These are phyloP conservation scores for Gossypium australe DNA, from an alignment of 345 rosid genomes.

Conservation along the genomic window DNA sequence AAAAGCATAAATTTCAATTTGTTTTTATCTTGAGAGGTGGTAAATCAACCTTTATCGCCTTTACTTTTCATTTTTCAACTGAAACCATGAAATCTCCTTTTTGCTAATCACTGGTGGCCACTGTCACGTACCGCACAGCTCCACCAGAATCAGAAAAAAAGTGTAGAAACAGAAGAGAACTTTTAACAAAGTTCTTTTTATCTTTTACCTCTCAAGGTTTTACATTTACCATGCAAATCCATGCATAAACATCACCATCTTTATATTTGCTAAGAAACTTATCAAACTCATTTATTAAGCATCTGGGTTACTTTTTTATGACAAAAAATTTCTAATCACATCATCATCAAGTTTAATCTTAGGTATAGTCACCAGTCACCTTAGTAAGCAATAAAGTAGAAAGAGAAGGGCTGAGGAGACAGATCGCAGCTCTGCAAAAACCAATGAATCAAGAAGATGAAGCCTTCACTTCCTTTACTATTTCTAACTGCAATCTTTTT, in stretches of 20 bases:
- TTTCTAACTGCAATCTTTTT: slow-evolving; percentile 6
- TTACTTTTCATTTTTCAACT: not conserved
- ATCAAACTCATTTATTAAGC: not conserved
- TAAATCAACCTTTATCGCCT: no score
- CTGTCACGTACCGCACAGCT: not conserved
- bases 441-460: not conserved
- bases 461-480: not conserved
- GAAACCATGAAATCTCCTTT: slow-evolving; percentile 7
- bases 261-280: no score
- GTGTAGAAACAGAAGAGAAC: not conserved
- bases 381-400: not conserved
- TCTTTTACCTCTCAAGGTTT: not conserved
- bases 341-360: not conserved
- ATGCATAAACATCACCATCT: no score
- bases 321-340: not conserved
- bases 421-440: not conserved
- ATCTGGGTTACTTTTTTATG: not conserved
- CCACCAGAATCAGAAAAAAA: not conserved
- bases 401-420: not conserved
- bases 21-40: no score
- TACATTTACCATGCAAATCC: not conserved
- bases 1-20: no score
- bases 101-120: not conserved
- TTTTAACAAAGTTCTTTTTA: not conserved
- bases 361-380: not conserved